These are phyloP conservation scores for Cytidiella melzeri DNA, from an alignment of 768 basidiomycete species.

Conservation along the genomic window DNA sequence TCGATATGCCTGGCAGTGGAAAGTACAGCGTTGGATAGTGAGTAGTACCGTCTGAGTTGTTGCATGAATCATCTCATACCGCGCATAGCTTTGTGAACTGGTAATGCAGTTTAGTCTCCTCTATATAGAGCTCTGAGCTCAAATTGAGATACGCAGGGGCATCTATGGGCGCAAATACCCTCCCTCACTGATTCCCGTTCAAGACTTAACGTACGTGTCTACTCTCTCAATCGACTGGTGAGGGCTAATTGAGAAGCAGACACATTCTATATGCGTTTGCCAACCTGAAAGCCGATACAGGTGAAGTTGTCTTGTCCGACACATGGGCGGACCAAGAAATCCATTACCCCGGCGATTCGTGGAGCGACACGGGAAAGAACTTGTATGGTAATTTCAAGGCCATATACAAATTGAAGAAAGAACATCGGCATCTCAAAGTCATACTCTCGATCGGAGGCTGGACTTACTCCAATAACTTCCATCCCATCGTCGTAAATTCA, in stretches of 20 bases:
- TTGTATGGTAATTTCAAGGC: slow-evolving; percentile 96
- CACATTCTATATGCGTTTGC: slow-evolving; percentile 94
- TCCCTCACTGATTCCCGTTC: slow-evolving; percentile 73
- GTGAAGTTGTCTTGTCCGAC: slow-evolving; percentile 86
- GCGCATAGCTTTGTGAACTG: slow-evolving; percentile 67
- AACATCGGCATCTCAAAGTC: slow-evolving; percentile 72
- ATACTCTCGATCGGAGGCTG: slow-evolving; percentile 92
- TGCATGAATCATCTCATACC: slow-evolving; percentile 8
- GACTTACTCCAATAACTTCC: slow-evolving; percentile 87
- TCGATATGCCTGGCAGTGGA: slow-evolving; percentile 37
- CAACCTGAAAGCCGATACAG: slow-evolving; percentile 74
- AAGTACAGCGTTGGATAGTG: slow-evolving; percentile 83
- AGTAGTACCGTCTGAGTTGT: slow-evolving; percentile 25
- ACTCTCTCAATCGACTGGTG: neutral
- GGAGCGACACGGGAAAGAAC: slow-evolving; percentile 88
- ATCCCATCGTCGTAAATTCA: slow-evolving; percentile 68
- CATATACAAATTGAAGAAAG: slow-evolving; percentile 85
- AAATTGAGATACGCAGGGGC: slow-evolving; percentile 48
- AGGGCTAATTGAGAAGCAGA: slow-evolving; percentile 28
- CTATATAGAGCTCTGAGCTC: too few species aligned
- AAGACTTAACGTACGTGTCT: slow-evolving; percentile 73
- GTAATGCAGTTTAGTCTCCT: too few species aligned
- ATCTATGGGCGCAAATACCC: slow-evolving; percentile 93
- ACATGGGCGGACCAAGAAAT: slow-evolving; percentile 96
- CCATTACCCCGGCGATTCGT: slow-evolving; percentile 91